Evolutionary conservation across 257 asterid genomes (phyloP).

Genomic region (Gardenia jasminoides): DNA sequence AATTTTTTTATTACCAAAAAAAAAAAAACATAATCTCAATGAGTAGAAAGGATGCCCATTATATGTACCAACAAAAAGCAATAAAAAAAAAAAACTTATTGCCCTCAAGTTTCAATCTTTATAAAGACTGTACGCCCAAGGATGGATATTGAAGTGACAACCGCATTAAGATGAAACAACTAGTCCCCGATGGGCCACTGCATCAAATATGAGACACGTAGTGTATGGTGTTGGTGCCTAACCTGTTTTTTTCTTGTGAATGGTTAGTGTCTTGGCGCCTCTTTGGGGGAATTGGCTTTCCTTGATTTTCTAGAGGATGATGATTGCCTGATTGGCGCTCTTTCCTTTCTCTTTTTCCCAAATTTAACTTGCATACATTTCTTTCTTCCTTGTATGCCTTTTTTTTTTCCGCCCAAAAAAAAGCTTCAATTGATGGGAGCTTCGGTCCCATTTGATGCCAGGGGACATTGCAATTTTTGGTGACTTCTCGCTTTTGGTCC

Average conservation of each 20-base stretch:
- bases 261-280: conserved; percentile 12
- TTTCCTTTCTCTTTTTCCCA: background rate
- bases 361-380: background rate
- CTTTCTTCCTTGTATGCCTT: conserved; percentile 5
- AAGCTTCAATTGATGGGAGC: conserved; percentile 25
- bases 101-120: background rate
- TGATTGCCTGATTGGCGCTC: conserved; percentile 8
- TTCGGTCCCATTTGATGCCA: conserved; percentile 41
- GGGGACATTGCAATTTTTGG: conserved; percentile 37
- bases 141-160: conserved; percentile 14
- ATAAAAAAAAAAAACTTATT: background rate
- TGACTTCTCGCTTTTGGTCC: conserved; percentile 41
- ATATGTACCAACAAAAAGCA: no score
- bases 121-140: conserved; percentile 14
- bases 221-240: conserved; percentile 18
- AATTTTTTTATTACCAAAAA: no score
- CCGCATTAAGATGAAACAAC: conserved; percentile 28
- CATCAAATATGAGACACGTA: conserved; percentile 22
- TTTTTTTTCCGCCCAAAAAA: conserved; percentile 16
- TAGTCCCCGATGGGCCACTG: conserved; percentile 36
- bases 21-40: no score
- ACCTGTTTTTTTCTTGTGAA: conserved; percentile 1
- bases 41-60: background rate
- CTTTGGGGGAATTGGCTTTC: background rate
- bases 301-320: conserved; percentile 4